Base-by-base conservation (phyloP, 805 yeast species). In the Saccharomycopsis fodiens region DNA sequence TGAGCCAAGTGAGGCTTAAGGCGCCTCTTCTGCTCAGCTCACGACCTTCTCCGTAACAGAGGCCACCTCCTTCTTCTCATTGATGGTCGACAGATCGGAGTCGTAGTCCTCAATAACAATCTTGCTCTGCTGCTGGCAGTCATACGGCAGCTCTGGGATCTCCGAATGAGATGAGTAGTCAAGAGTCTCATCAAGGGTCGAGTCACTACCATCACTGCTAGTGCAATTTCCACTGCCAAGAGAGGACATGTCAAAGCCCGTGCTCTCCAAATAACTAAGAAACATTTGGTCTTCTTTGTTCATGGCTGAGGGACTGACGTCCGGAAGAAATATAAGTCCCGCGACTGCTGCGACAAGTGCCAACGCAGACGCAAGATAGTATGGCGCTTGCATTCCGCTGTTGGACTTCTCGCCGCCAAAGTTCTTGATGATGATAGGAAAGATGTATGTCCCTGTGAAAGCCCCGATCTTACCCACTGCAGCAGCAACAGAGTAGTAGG, bases 381-480 rank as follows among this genome's bases (percentile, higher is more conserved):
- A 85, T 42, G 95, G 89, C 44, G 82, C 82, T 62, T 77, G 78
- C 57, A 77, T 69, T 53, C 91, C 93, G 47, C 62, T 56, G 50
- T 69, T 65, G 8, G 70, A 60, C 41, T 60, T 63, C 34, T 72
- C 70, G 35, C 85, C 85, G 38, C 75, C 72, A 44, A 76, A 76
- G 53, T 76, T 69, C 44, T 63, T 68, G 52, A 81, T 79, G 57
- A 89, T 82, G 41, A 78, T 74, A 36, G 96, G 96, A 76, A 91
- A 91, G 27, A 83, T 82, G 59, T 81, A 87, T 39, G 93, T 81
- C 46, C 96, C 96, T 25, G 81, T 84, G 59, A 89, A 88, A 1
- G 96, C 97, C 60, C 97, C 97, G 49, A 86, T 69, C 63, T 89
- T 89, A 58, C 96, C 97, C 44, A 80, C 56, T 21, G 96, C 96